phyloP scores from a whole-genome alignment of 352 stramenopile species.

The Globisporangium okanoganense region DNA sequence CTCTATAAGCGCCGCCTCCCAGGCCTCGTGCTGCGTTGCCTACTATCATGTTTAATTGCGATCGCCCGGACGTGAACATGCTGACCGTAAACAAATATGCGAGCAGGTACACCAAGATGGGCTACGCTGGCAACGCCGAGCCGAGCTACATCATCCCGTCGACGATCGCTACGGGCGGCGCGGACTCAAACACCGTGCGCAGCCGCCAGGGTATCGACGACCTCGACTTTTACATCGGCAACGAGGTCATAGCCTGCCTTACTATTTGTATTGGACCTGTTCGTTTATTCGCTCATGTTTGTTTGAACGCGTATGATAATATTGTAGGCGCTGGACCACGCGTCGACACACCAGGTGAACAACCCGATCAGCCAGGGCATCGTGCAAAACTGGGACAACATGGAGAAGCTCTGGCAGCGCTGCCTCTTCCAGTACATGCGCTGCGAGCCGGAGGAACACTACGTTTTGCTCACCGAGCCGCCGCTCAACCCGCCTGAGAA shows the following conservation, averaged over 20 bases:
- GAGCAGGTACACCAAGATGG: constrained; percentile 96
- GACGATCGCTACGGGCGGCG: constrained; percentile 82
- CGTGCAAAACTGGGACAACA: constrained; percentile 94
- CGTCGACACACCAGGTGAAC: constrained; percentile 91
- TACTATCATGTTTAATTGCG: background rate
- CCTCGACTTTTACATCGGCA: constrained; percentile 95
- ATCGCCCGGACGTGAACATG: background rate
- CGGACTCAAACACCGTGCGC: constrained; percentile 63
- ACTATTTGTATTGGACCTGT: background rate
- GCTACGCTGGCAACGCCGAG: constrained; percentile 92
- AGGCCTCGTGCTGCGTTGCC: background rate
- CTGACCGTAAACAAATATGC: constrained; percentile 6
- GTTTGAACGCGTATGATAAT: no score
- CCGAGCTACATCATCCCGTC: constrained; percentile 96
- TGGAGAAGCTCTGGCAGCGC: constrained; percentile 94
- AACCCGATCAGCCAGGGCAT: constrained; percentile 88
- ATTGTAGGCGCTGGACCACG: constrained; percentile 71
- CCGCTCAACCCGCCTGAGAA: constrained; percentile 95
- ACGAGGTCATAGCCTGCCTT: constrained; percentile 38
- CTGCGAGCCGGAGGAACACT: constrained; percentile 93
- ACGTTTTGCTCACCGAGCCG: constrained; percentile 90
- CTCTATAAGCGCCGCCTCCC: background rate
- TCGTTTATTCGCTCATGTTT: background rate
- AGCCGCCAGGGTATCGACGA: constrained; percentile 91
- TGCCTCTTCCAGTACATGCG: constrained; percentile 93